Evolutionary conservation across 1,139 yeast species (phyloP), one percentile per base, ranked within the genome.

Genomic region (Hanseniaspora uvarum): DNA sequence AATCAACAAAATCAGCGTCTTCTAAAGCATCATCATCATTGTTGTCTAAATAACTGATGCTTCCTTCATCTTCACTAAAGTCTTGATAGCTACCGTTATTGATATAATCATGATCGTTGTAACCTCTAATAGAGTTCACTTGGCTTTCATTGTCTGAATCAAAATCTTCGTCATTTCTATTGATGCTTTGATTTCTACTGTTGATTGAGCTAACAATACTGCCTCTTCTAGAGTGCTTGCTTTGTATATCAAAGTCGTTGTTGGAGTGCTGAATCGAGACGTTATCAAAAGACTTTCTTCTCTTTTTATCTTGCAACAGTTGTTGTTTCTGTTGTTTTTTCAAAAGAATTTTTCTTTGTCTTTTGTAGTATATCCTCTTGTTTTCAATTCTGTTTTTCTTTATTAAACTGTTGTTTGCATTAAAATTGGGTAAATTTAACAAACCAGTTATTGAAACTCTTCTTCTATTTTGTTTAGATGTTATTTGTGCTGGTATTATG

Each of bases 1-100:
- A 74, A 8, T 65, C 72, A n/a, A 66, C 67, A 6, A 70, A 75
- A 7, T 72, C 72, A 21, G 69, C 74, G 14, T 71, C 68, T 16
- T 43, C 53, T 12, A 43, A 21, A 28, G 38, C 45, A 37, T 44
- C 19, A 18, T 39, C 48, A n/a, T 44, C 26, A 21, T 46, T 45
- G 11, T 50, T 28, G 8, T 50, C 33, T 6, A 19, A 23, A 19
- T 30, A 14, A 30, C 19, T 18, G 19, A 36, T 33, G 16, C 26
- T 21, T n/a, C 21, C 44, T 23, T 44, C 43, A 24, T 52, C 37
- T 18, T 46, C 41, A 14, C 40, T 36, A 12, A 28, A 37, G 33
- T 53, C 55, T 4, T 53, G 45, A 30, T 49, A 41, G 18, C n/a
- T 33, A n/a, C 46, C 53, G 30, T 50, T 43, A 28, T 34, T 44